These are phyloP conservation scores for Penstemon barbatus DNA, from an alignment of 257 asterid species.

Conservation along the genomic window DNA sequence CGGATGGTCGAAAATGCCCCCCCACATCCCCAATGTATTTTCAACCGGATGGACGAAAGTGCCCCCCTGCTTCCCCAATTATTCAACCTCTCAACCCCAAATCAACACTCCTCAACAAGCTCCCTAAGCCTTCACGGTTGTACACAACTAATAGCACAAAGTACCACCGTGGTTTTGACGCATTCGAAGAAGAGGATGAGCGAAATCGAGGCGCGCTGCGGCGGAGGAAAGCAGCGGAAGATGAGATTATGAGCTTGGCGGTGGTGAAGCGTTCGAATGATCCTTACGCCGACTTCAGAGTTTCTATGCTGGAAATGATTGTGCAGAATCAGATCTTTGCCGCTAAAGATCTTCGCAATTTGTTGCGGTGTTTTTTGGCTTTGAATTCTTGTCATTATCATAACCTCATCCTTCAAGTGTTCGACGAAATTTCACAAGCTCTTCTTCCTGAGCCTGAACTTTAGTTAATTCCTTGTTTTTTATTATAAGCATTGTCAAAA, in stretches of 20 bases:
- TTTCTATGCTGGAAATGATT: constrained; percentile 65
- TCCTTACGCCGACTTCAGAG: constrained; percentile 55
- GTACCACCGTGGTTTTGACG: neutral
- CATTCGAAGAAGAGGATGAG: constrained; percentile 12
- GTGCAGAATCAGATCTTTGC: constrained; percentile 48
- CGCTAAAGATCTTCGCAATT: constrained; percentile 41
- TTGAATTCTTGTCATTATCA: constrained; percentile 53
- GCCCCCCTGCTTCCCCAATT: constrained; percentile 58
- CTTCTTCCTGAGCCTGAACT: constrained; percentile 22
- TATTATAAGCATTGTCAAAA: too few species aligned
- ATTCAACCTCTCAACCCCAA: constrained; percentile 31
- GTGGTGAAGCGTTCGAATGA: constrained; percentile 59
- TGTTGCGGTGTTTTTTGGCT: constrained; percentile 48
- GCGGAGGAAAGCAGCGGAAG: constrained; percentile 26
- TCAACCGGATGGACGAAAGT: constrained; percentile 40
- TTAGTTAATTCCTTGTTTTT: too few species aligned
- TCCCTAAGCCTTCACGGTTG: neutral
- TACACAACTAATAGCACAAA: neutral
- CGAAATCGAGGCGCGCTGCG: neutral
- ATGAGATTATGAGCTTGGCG: constrained; percentile 35
- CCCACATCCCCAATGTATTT: constrained; percentile 44
- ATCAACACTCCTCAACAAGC: neutral
- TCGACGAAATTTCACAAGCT: constrained; percentile 53
- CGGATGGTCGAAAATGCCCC: constrained; percentile 52
- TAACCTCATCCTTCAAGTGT: constrained; percentile 46